A percentile compares a stretch with the other conserved stretches of the same genome.
Conservation (phyloP, 805 yeast genomes). For the Phaffomyces thermotolerans region DNA sequence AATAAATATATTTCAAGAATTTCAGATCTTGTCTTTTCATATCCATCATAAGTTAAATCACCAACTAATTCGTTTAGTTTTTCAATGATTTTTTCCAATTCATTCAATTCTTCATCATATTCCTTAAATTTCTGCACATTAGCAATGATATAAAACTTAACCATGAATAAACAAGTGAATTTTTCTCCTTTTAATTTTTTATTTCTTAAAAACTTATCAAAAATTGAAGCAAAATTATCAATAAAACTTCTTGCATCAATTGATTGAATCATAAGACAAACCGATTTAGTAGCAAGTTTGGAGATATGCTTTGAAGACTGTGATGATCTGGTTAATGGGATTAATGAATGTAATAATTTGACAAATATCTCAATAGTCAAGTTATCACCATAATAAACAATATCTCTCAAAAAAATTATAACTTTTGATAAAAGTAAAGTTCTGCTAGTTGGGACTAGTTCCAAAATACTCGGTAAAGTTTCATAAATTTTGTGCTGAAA, state of each 20-base stretch:
- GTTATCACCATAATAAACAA: slow-evolving; percentile 16
- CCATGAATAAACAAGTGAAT: slow-evolving; percentile 17
- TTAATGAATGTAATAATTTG: slow-evolving; percentile 14
- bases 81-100: slow-evolving; percentile 4
- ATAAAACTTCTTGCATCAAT: slow-evolving; percentile 14
- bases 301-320: slow-evolving; percentile 11
- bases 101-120: neutral
- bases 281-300: slow-evolving; percentile 15
- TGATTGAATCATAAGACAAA: slow-evolving; percentile 21
- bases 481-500: slow-evolving; percentile 12
- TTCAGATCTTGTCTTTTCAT: slow-evolving; percentile 18
- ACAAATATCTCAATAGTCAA: slow-evolving; percentile 11
- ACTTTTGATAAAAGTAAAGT: slow-evolving; percentile 13
- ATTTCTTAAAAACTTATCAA: slow-evolving; percentile 9
- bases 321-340: slow-evolving; percentile 18
- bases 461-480: slow-evolving; percentile 14
- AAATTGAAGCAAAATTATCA: slow-evolving; percentile 13
- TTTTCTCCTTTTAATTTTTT: slow-evolving; percentile 19
- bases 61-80: slow-evolving; percentile 7
- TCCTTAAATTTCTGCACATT: slow-evolving; percentile 3
- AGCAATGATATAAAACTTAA: slow-evolving; percentile 17
- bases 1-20: slow-evolving; percentile 16
- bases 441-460: slow-evolving; percentile 12
- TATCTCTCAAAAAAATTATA: slow-evolving; percentile 19
- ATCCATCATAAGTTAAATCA: slow-evolving; percentile 12